These are phyloP conservation scores for Sutorius australiensis DNA, from an alignment of 768 basidiomycete species.

Conservation along the genomic window DNA sequence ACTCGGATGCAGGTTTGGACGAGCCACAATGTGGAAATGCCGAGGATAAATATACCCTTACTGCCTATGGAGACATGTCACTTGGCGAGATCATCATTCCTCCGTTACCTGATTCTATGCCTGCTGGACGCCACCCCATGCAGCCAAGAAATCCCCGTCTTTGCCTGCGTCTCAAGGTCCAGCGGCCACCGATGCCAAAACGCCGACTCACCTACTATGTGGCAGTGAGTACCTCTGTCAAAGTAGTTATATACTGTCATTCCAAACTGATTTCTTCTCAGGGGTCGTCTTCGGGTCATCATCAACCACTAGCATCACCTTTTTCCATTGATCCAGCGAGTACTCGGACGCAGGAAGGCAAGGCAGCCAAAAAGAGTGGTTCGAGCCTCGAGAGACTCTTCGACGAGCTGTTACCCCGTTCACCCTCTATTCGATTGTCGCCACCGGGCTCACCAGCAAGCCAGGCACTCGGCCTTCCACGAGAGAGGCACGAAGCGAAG, in stretches of 20 bases:
- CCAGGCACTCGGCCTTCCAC: background rate
- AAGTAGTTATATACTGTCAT: background rate
- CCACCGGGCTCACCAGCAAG: slow-evolving; percentile 14
- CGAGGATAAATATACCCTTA: slow-evolving; percentile 40
- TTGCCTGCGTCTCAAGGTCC: slow-evolving; percentile 25
- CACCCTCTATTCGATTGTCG: slow-evolving; percentile 20
- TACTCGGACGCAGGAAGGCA: background rate
- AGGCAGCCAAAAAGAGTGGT: background rate
- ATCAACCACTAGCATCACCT: slow-evolving; percentile 13
- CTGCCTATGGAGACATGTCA: slow-evolving; percentile 45
- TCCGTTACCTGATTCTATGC: slow-evolving; percentile 15
- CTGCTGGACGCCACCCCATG: background rate
- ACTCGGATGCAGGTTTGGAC: background rate
- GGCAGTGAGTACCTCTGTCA: slow-evolving; percentile 11
- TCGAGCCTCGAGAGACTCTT: slow-evolving; percentile 14
- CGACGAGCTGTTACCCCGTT: slow-evolving; percentile 11
- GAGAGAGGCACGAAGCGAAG: background rate
- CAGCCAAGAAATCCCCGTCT: slow-evolving; percentile 9
- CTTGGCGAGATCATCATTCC: slow-evolving; percentile 36
- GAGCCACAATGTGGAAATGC: background rate
- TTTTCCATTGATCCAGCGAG: background rate
- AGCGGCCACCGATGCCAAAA: slow-evolving; percentile 28
- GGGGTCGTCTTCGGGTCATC: slow-evolving; percentile 11
- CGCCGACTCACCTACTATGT: slow-evolving; percentile 14
- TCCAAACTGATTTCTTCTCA: background rate